Evolutionary conservation across 2,329 filamentous ascomycete genomes (phyloP).

Genomic region (Periglandula ipomoeae): DNA sequence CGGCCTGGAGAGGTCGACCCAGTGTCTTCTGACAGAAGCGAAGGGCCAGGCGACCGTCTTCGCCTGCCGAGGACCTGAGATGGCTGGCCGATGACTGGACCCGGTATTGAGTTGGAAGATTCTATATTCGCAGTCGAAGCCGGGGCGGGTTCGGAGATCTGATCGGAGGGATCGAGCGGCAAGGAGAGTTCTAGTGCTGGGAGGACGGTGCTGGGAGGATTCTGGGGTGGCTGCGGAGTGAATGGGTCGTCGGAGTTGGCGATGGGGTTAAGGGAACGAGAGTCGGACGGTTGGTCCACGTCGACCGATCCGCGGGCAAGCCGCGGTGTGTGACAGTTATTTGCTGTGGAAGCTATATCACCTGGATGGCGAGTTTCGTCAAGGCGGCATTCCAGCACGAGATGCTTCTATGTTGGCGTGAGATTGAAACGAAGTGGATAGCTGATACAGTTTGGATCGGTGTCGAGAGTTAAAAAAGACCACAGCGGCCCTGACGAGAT

Average conservation of each 20-base stretch:
- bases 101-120: constrained; percentile 23
- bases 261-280: constrained; percentile 22
- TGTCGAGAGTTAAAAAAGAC: not conserved
- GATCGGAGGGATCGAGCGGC: constrained; percentile 15
- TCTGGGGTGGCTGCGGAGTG: constrained; percentile 43
- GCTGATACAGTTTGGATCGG: not conserved
- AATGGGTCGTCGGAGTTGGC: constrained; percentile 54
- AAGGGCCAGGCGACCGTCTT: constrained; percentile 36
- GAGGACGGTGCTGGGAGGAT: constrained; percentile 36
- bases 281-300: constrained; percentile 29
- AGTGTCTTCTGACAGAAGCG: constrained; percentile 23
- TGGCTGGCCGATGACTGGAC: constrained; percentile 17
- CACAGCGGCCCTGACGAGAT: not conserved
- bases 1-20: constrained; percentile 16
- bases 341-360: constrained; percentile 5
- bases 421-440: not conserved
- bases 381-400: constrained; percentile 11
- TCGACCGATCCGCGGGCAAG: constrained; percentile 31
- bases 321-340: constrained; percentile 24
- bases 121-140: constrained; percentile 31
- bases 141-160: constrained; percentile 17
- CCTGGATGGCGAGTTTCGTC: not conserved
- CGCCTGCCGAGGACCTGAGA: constrained; percentile 45
- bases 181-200: constrained; percentile 27
- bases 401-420: not conserved